A percentile compares a stretch with the other conserved stretches of the same genome.
Conservation (phyloP, 306 rosid species). For the Quercus variabilis region DNA sequence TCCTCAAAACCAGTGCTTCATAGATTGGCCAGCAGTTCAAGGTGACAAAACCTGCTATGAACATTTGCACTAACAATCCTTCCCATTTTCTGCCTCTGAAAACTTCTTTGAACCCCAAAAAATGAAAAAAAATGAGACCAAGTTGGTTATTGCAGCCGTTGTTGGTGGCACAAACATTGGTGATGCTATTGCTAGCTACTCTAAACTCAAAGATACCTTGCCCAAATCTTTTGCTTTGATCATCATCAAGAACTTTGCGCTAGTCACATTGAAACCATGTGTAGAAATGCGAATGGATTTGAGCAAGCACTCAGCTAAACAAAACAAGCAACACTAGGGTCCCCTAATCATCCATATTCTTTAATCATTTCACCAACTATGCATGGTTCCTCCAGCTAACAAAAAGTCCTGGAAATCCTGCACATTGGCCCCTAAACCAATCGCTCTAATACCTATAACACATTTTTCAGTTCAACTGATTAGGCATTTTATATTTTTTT, state of each 20-base stretch:
- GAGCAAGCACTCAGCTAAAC: slow-evolving; percentile 14
- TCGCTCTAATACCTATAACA: slow-evolving; percentile 21
- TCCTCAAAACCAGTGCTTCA: slow-evolving; percentile 25
- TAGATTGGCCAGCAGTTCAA: slow-evolving; percentile 31
- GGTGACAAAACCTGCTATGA: slow-evolving; percentile 23
- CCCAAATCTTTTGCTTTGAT: slow-evolving; percentile 33
- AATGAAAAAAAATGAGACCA: slow-evolving; percentile 2
- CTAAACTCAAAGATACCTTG: slow-evolving; percentile 38
- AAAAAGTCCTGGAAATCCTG: slow-evolving; percentile 27
- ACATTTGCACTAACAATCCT: slow-evolving; percentile 10
- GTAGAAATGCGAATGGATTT: slow-evolving; percentile 21
- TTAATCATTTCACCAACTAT: slow-evolving; percentile 43
- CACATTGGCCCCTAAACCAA: slow-evolving; percentile 38
- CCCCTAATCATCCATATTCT: slow-evolving; percentile 43
- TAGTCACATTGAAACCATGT: slow-evolving; percentile 31
- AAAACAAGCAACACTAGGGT: slow-evolving; percentile 24
- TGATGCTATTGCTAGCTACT: slow-evolving; percentile 7
- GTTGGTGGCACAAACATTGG: slow-evolving; percentile 31
- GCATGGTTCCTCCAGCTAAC: slow-evolving; percentile 19
- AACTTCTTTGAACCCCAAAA: neutral
- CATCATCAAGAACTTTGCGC: slow-evolving; percentile 33
- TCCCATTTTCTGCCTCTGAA: slow-evolving; percentile 4
- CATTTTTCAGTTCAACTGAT: no score
- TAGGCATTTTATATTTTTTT: no score
- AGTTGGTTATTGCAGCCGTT: slow-evolving; percentile 29